phyloP scores from a whole-genome alignment of 495 filamentous ascomycete species.

The Trichoderma gamsii region DNA sequence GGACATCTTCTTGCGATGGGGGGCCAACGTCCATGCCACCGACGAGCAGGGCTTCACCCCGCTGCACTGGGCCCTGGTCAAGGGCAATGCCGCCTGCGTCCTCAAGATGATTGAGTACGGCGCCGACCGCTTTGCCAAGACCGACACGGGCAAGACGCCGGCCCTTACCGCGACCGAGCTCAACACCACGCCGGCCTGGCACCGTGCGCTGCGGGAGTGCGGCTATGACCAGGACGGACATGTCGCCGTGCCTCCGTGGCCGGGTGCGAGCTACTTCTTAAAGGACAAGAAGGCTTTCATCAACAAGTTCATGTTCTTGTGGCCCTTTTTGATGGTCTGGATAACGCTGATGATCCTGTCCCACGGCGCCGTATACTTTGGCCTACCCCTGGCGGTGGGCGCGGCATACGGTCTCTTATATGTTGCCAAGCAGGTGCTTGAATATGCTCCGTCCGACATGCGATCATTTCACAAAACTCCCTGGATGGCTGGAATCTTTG shows the following conservation, averaged over 20 bases:
- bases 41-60: constrained; percentile 91
- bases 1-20: constrained; percentile 90
- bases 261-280: constrained; percentile 49
- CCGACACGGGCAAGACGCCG: constrained; percentile 80
- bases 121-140: constrained; percentile 82
- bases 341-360: constrained; percentile 64
- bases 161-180: constrained; percentile 80
- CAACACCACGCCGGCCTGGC: constrained; percentile 76
- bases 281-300: constrained; percentile 69
- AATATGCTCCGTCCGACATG: constrained; percentile 78
- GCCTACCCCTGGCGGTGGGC: constrained; percentile 61
- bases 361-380: constrained; percentile 64
- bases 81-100: constrained; percentile 78
- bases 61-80: constrained; percentile 93
- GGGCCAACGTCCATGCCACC: constrained; percentile 81
- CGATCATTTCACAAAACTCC: constrained; percentile 84
- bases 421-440: constrained; percentile 66
- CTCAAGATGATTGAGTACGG: constrained; percentile 92
- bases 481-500: constrained; percentile 89
- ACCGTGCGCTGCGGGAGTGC: constrained; percentile 73
- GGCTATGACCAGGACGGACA: constrained; percentile 78
- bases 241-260: constrained; percentile 54
- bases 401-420: constrained; percentile 70
- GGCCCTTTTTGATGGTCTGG: constrained; percentile 73
- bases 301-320: constrained; percentile 84